Evolutionary conservation across 306 rosid species (phyloP).

Genomic region (Gleditsia sinensis): DNA sequence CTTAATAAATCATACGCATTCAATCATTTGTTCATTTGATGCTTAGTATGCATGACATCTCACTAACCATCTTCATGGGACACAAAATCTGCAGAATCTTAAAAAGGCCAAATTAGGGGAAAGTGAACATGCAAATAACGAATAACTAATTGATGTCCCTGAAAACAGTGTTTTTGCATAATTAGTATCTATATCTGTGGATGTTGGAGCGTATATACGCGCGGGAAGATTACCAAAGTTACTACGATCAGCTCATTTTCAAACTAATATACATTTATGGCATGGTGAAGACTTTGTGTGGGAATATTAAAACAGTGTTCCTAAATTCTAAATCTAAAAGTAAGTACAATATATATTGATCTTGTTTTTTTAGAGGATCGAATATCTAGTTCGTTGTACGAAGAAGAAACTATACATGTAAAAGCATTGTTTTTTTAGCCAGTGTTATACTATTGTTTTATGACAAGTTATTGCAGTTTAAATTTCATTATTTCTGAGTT

Average conservation of each 20-base stretch:
- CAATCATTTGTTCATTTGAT: slow-evolving; percentile 42
- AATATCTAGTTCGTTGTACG: too few species aligned
- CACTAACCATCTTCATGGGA: slow-evolving; percentile 44
- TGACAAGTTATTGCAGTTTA: background rate
- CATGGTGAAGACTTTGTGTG: slow-evolving; percentile 13
- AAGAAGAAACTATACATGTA: too few species aligned
- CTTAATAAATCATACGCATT: slow-evolving; percentile 34
- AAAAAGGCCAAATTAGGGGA: slow-evolving; percentile 41
- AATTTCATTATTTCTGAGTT: background rate
- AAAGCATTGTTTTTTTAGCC: background rate
- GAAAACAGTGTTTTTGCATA: slow-evolving; percentile 33
- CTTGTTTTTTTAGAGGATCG: background rate
- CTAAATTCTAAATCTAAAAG: background rate
- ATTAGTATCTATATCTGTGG: background rate
- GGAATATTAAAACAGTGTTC: slow-evolving; percentile 1
- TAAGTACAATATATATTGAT: background rate
- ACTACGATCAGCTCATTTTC: background rate
- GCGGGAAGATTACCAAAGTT: too few species aligned
- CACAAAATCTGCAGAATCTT: slow-evolving; percentile 51
- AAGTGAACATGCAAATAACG: slow-evolving; percentile 30
- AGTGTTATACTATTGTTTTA: background rate
- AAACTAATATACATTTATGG: background rate
- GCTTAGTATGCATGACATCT: slow-evolving; percentile 33
- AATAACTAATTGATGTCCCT: slow-evolving; percentile 14
- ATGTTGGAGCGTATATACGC: background rate